Evolutionary conservation across 371 early-diverging fungal species (phyloP).

Genomic region (Syncephalastrum contaminatum): DNA sequence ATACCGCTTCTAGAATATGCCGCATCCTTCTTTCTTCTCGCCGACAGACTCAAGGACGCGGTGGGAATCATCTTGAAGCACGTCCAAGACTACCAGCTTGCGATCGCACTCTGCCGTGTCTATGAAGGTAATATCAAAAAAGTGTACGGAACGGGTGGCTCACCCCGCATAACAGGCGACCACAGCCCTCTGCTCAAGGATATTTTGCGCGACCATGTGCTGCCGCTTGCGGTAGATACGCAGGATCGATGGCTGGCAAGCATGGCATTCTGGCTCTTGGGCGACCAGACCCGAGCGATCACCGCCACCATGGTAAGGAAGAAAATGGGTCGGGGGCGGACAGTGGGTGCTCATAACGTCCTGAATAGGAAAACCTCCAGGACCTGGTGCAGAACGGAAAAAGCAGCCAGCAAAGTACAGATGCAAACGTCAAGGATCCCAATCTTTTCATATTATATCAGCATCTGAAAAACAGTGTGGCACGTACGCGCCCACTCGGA

Average conservation of each 20-base stretch:
- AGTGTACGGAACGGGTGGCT: not conserved
- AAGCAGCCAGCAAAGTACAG: constrained; percentile 10
- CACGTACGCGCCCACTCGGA: not conserved
- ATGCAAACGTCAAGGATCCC: constrained; percentile 60
- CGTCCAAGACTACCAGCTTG: constrained; percentile 87
- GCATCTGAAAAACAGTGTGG: constrained; percentile 52
- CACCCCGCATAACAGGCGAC: constrained; percentile 44
- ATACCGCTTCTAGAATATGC: constrained; percentile 73
- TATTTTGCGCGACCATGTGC: constrained; percentile 42
- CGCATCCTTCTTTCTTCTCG: constrained; percentile 93
- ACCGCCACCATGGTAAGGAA: constrained; percentile 59
- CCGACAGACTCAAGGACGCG: constrained; percentile 84
- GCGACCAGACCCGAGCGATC: constrained; percentile 63
- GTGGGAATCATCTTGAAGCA: constrained; percentile 89
- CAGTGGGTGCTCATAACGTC: not conserved
- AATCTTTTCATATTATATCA: constrained; percentile 77
- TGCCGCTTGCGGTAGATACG: constrained; percentile 39
- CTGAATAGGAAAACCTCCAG: not conserved
- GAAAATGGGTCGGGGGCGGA: not conserved
- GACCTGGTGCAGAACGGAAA: not conserved
- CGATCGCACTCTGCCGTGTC: constrained; percentile 84
- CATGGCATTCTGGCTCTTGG: constrained; percentile 63
- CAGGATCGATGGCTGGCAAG: constrained; percentile 79
- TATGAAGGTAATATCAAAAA: constrained; percentile 74
- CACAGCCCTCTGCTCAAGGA: constrained; percentile 60